A percentile compares a stretch with the other conserved stretches of the same genome.
Evolutionary conservation across 495 filamentous ascomycete genomes (phyloP).

Genomic region (Aspergillus campestris): DNA sequence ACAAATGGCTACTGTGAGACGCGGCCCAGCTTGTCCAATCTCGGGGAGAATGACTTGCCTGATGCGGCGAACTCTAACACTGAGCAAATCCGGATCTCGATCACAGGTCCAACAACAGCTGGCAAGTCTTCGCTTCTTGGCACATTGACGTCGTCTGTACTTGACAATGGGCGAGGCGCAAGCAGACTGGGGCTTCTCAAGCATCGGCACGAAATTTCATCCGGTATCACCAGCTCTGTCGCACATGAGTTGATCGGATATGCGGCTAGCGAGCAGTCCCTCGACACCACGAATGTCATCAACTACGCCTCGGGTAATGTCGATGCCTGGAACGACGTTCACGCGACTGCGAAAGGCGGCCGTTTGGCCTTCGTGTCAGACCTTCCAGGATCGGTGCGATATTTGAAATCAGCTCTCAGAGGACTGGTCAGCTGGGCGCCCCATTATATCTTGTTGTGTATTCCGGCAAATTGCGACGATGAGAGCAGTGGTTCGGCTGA

Average conservation of each 20-base stretch:
- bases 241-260: conserved; percentile 92
- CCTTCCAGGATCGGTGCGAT: conserved; percentile 82
- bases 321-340: conserved; percentile 91
- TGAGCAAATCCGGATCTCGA: conserved; percentile 80
- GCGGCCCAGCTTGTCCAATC: not conserved
- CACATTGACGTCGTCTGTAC: conserved; percentile 72
- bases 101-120: conserved; percentile 84
- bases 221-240: conserved; percentile 87
- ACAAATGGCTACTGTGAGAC: not conserved
- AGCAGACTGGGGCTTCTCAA: conserved; percentile 80
- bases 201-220: conserved; percentile 88
- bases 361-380: conserved; percentile 83
- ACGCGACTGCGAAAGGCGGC: conserved; percentile 60
- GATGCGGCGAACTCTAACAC: conserved; percentile 34
- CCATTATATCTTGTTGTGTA: conserved; percentile 84
- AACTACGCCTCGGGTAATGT: conserved; percentile 84
- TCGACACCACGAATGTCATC: conserved; percentile 49
- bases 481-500: conserved; percentile 42
- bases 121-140: conserved; percentile 91
- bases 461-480: conserved; percentile 69
- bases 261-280: conserved; percentile 16
- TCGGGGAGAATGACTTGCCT: not conserved
- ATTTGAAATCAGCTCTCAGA: conserved; percentile 76
- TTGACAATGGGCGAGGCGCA: conserved; percentile 89
- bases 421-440: conserved; percentile 93